Conservation (phyloP, 768 basidiomycete genomes). For the Clavulina sp. region DNA sequence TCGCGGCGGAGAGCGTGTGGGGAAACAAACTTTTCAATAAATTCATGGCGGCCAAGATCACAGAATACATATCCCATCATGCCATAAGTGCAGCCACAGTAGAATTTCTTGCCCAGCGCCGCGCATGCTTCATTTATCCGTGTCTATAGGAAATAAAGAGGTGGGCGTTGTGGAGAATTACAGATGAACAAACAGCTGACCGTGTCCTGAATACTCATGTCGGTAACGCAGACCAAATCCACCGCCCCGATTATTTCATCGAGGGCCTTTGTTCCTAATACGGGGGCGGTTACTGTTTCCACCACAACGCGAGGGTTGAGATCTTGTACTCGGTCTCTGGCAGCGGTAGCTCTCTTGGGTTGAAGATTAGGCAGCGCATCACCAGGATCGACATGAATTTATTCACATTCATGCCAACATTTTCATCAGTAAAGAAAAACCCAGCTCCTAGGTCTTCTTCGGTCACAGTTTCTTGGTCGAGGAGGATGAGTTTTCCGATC, state of each 20-base stretch:
- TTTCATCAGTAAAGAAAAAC: conserved; percentile 87
- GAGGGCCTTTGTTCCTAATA: conserved; percentile 34
- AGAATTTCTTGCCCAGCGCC: conserved; percentile 57
- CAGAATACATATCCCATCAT: conserved; percentile 88
- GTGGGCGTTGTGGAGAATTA: conserved; percentile 5
- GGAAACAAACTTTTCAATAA: conserved; percentile 36
- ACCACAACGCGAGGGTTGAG: conserved; percentile 86
- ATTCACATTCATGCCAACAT: conserved; percentile 73
- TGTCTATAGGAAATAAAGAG: conserved; percentile 30
- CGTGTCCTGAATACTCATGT: conserved; percentile 56
- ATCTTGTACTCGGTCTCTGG: conserved; percentile 67
- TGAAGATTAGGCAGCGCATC: background rate
- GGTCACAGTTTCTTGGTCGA: conserved; percentile 57
- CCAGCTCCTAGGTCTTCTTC: conserved; percentile 82
- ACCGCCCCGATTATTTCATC: conserved; percentile 43
- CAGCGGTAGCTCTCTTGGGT: conserved; percentile 64
- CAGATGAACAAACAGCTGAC: background rate
- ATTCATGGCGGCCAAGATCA: conserved; percentile 76
- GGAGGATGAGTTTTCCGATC: conserved; percentile 73
- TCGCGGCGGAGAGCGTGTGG: conserved; percentile 5
- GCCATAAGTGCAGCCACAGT: conserved; percentile 84
- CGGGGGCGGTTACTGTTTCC: conserved; percentile 40
- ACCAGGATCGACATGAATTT: background rate
- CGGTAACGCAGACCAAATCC: conserved; percentile 79
- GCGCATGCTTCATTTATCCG: conserved; percentile 67